Conservation (phyloP, 2,329 filamentous ascomycete genomes). For the Paraphaeosphaeria minitans region DNA sequence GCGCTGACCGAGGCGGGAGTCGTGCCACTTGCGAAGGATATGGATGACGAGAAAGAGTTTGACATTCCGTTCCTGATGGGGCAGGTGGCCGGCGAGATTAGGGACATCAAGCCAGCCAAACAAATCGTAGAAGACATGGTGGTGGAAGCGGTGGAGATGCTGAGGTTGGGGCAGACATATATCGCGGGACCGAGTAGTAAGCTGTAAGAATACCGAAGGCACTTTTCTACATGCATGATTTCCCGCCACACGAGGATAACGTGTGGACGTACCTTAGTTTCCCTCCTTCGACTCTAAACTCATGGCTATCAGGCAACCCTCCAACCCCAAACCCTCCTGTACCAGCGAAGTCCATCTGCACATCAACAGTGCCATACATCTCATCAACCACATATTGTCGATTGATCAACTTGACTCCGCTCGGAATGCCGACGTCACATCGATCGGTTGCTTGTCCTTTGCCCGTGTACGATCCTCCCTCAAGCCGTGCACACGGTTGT, state of each 20-base stretch:
- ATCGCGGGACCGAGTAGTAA: slow-evolving; percentile 40
- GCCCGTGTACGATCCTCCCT: slow-evolving; percentile 37
- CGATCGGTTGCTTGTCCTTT: slow-evolving; percentile 28
- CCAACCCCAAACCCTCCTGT: slow-evolving; percentile 18
- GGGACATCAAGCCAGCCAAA: slow-evolving; percentile 76
- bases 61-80: slow-evolving; percentile 93
- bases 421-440: slow-evolving; percentile 37
- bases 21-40: slow-evolving; percentile 80
- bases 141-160: slow-evolving; percentile 45
- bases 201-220: slow-evolving; percentile 24
- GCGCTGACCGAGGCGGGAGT: slow-evolving; percentile 76
- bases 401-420: slow-evolving; percentile 33
- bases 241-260: slow-evolving; percentile 23
- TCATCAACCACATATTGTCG: slow-evolving; percentile 39
- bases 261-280: slow-evolving; percentile 34
- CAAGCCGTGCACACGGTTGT: slow-evolving; percentile 33
- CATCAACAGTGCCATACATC: slow-evolving; percentile 37
- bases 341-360: slow-evolving; percentile 38
- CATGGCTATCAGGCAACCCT: slow-evolving; percentile 41
- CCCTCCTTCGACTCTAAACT: slow-evolving; percentile 36
- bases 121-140: slow-evolving; percentile 94
- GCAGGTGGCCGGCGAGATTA: slow-evolving; percentile 81
- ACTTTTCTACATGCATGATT: slow-evolving; percentile 19
- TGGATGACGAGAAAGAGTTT: slow-evolving; percentile 80
- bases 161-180: slow-evolving; percentile 44